Percentiles rank a stretch among this genome's conserved stretches.
phyloP scores from a whole-genome alignment of 2,329 filamentous ascomycete genomes.

The Pseudocercospora cruenta region DNA sequence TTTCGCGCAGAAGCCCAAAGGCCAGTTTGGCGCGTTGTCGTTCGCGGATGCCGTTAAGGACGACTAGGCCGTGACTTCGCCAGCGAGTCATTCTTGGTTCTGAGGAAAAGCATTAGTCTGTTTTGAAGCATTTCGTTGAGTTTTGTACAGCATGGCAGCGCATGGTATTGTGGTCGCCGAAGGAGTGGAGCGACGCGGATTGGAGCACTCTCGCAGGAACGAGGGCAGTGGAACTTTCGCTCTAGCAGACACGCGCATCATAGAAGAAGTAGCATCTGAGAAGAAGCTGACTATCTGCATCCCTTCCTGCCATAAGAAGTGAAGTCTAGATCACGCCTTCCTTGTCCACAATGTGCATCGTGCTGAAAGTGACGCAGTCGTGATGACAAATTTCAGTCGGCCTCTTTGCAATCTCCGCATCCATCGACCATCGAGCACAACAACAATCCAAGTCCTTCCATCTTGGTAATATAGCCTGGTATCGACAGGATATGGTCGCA shows the following conservation, averaged over 20 bases:
- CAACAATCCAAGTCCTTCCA: not conserved
- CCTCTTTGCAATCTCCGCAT: not conserved
- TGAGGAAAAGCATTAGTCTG: not conserved
- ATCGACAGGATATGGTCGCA: not conserved
- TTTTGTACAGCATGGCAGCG: not conserved
- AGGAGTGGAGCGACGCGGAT: not conserved
- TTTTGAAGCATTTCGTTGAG: not conserved
- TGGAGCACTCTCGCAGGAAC: not conserved
- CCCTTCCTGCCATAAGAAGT: not conserved
- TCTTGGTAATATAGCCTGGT: not conserved
- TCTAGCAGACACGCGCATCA: not conserved
- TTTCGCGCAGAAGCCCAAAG: slow-evolving; percentile 24
- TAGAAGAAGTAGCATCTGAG: not conserved
- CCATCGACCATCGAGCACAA: not conserved
- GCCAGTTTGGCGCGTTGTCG: slow-evolving; percentile 22
- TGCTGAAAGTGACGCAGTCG: not conserved
- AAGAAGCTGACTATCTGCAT: not conserved
- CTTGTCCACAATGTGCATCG: not conserved
- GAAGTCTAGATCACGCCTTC: not conserved
- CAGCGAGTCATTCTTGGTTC: not conserved
- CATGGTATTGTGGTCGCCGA: not conserved
- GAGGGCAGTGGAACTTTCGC: not conserved
- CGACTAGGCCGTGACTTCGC: not conserved
- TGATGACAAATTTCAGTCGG: not conserved
- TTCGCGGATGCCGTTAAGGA: slow-evolving; percentile 18